Evolutionary conservation across 352 stramenopile species (phyloP).

Genomic region (Globisporangium camurandrum): DNA sequence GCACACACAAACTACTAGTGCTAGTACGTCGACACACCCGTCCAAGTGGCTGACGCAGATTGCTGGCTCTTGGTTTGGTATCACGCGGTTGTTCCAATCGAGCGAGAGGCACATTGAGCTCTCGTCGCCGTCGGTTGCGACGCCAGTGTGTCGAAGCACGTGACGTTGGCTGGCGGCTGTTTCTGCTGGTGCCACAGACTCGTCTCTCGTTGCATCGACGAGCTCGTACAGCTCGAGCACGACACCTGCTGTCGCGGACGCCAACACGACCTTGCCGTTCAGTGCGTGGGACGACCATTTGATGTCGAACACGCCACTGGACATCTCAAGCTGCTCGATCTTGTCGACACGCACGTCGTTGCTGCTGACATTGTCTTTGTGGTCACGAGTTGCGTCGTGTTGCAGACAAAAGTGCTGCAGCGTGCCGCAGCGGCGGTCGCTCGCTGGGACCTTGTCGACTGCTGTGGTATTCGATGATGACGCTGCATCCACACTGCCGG

Average conservation of each 20-base stretch:
- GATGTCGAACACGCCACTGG: constrained; percentile 78
- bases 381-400: constrained; percentile 17
- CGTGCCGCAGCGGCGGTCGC: constrained; percentile 51
- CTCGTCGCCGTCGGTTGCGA: constrained; percentile 24
- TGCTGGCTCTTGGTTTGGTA: constrained; percentile 30
- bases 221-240: constrained; percentile 63
- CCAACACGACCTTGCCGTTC: constrained; percentile 46
- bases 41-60: constrained; percentile 81
- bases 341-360: constrained; percentile 40
- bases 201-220: constrained; percentile 1
- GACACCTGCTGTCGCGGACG: constrained; percentile 49
- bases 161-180: not conserved
- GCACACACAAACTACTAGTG: too few relatives aligned
- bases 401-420: constrained; percentile 57
- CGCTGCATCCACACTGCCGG: constrained; percentile 3
- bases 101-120: constrained; percentile 76
- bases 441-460: constrained; percentile 7
- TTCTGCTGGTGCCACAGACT: too few relatives aligned
- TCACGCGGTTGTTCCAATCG: constrained; percentile 78
- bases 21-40: too few relatives aligned
- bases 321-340: constrained; percentile 28
- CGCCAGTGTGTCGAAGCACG: constrained; percentile 24
- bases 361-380: constrained; percentile 3
- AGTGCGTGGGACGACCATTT: constrained; percentile 64
- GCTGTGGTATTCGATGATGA: too few relatives aligned